A percentile compares a stretch with the other conserved stretches of the same genome.
Evolutionary conservation across 257 asterid genomes (phyloP).

Genomic region (Lycium barbarum): DNA sequence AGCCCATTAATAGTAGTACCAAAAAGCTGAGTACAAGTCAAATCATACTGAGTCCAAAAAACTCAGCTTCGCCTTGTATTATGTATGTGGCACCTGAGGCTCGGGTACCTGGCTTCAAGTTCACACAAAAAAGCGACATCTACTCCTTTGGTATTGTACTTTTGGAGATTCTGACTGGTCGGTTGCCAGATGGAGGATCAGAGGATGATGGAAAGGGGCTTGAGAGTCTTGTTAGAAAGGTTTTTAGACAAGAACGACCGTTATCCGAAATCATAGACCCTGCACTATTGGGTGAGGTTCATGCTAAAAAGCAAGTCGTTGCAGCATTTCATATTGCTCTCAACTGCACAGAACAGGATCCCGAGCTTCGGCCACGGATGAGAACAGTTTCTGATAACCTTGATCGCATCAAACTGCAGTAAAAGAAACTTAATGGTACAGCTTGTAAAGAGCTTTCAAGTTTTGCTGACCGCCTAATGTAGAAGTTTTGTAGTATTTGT

Average conservation of each 20-base stretch:
- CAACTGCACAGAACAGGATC: constrained; percentile 80
- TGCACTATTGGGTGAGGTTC: constrained; percentile 74
- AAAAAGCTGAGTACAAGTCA: constrained; percentile 48
- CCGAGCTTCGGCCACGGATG: constrained; percentile 92
- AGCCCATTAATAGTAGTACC: constrained; percentile 45
- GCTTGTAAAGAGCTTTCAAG: constrained; percentile 28
- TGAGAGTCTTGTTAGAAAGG: constrained; percentile 71
- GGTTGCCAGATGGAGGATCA: constrained; percentile 45
- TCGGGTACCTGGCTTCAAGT: constrained; percentile 48
- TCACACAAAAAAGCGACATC: constrained; percentile 80
- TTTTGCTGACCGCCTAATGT: constrained; percentile 26
- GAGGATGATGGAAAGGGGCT: constrained; percentile 65
- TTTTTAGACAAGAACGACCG: constrained; percentile 75
- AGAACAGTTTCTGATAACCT: constrained; percentile 76
- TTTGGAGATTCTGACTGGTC: constrained; percentile 84
- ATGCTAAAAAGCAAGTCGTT: constrained; percentile 87
- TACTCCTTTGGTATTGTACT: constrained; percentile 83
- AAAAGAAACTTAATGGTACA: constrained; percentile 28
- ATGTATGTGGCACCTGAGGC: constrained; percentile 73
- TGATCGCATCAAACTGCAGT: constrained; percentile 60
- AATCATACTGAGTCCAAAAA: constrained; percentile 39
- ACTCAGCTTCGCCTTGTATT: constrained; percentile 40
- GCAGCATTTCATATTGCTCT: constrained; percentile 82
- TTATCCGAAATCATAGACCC: constrained; percentile 85
- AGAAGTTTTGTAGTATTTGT: constrained; percentile 17